A percentile compares a stretch with the other conserved stretches of the same genome.
Evolutionary conservation across 129 eudicot genomes (phyloP).

Genomic region (Chrysanthemum lavandulifolium): DNA sequence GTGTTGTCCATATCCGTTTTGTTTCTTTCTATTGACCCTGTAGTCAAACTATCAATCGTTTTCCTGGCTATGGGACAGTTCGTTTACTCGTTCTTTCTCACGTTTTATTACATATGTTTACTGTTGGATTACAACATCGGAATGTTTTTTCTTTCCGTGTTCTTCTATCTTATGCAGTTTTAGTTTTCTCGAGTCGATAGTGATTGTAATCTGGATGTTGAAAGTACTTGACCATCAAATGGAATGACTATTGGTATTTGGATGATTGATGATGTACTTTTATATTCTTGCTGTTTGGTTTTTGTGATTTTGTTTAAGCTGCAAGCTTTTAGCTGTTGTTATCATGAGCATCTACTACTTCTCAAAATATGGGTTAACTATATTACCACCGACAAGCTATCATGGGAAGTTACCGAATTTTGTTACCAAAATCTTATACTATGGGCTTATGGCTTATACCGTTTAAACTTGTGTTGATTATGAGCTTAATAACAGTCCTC

Average conservation of each 20-base stretch:
- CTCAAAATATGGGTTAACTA: no score
- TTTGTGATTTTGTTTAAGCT: not conserved
- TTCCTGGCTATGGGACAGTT: no score
- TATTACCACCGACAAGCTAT: no score
- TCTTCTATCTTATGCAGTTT: conserved; percentile 3
- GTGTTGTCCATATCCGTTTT: conserved; percentile 43
- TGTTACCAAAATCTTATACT: no score
- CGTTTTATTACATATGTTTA: conserved; percentile 11
- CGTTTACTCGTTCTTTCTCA: not conserved
- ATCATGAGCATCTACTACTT: no score
- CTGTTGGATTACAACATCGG: conserved; percentile 26
- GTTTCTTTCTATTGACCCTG: not conserved
- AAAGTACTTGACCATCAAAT: conserved; percentile 28
- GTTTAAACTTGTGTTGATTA: no score
- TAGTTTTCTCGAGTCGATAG: conserved; percentile 28
- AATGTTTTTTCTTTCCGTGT: conserved; percentile 28
- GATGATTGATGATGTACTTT: conserved; percentile 16
- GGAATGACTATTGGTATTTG: conserved; percentile 25
- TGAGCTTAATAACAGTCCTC: no score
- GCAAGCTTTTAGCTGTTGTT: not conserved
- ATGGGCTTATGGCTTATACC: no score
- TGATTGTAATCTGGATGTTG: conserved; percentile 36
- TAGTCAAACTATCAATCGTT: not conserved
- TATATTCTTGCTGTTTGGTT: not conserved
- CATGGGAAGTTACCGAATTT: no score